Percentiles rank a stretch among this genome's conserved stretches.
phyloP scores from a whole-genome alignment of 345 rosid genomes.

The Salix suchowensis region DNA sequence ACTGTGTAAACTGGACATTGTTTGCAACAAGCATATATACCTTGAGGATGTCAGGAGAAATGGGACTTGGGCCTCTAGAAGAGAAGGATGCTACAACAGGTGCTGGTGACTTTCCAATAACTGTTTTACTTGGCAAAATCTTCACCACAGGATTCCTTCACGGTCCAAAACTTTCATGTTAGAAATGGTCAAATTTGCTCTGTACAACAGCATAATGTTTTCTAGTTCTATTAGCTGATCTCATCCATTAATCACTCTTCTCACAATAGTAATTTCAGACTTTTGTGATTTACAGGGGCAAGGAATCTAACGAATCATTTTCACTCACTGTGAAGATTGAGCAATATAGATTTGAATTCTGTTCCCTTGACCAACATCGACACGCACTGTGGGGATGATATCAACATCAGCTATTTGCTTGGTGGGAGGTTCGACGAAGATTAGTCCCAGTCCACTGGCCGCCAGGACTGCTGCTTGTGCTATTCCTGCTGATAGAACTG shows the following conservation, averaged over 20 bases:
- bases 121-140: constrained; percentile 44
- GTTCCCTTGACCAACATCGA: constrained; percentile 54
- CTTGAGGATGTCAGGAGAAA: constrained; percentile 66
- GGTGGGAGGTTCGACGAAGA: constrained; percentile 51
- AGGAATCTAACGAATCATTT: not conserved
- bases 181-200: not conserved
- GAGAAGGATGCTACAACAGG: constrained; percentile 42
- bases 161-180: constrained; percentile 5
- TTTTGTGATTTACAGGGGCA: not conserved
- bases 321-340: constrained; percentile 33
- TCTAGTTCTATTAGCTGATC: not conserved
- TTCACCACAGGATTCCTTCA: constrained; percentile 34
- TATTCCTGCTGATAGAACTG: constrained; percentile 21
- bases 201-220: not conserved
- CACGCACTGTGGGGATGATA: constrained; percentile 44
- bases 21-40: constrained; percentile 13
- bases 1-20: not conserved
- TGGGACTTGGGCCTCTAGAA: constrained; percentile 54
- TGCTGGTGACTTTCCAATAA: constrained; percentile 38
- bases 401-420: constrained; percentile 46
- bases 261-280: no score
- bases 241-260: no score
- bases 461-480: constrained; percentile 51
- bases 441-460: constrained; percentile 46
- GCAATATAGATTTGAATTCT: constrained; percentile 40